Base-by-base conservation (phyloP, 192 early-diverging fungal genomes). In the Paraglomus occultum region DNA sequence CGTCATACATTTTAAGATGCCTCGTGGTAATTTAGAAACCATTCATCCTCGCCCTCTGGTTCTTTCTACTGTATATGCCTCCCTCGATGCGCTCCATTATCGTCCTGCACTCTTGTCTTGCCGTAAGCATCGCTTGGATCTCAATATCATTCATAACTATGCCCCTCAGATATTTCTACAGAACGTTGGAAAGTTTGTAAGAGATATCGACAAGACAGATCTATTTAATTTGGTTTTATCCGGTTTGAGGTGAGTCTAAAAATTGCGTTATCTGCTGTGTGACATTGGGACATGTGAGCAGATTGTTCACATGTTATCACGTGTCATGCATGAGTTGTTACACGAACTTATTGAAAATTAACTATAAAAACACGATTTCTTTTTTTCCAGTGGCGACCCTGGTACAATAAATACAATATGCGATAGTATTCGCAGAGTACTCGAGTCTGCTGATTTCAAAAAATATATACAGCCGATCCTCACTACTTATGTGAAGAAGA, bases 11-110 rank as follows among this genome's bases (percentile, higher is more conserved):
- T 43, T 14, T 23, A 7, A 69, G 80, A 99, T 99, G 97, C 97
- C 97, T 11, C 90, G 97, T 38, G 97, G 97, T 7, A 99, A 99
- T 65, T 78, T 97, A 58, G 97, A 99, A 72, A 97, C 95, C 0
- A 84, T 99, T 20, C 80, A 85, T 14, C 97, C 97, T 2, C 89
- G 97, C 5, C 91, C 95, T 6, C 77, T 99, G 68, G 93, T 97
- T 0, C 77, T 97, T 14, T 82, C 90, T 1, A 75, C 84, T 4
- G 87, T 94, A 8, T 83, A 91, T 4, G 80, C 83, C 18, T 67
- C 78, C 8, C 67, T 96, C 18, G 82, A 90, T 23, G 47, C 51
- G 68, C 70, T 80, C n/a, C 83, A 91, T 48, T 99, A 91, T 77
- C 77, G 82, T 23, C 83, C 82, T 2, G 97, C 95, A 0, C 94